These are phyloP conservation scores for Ilyonectria destructans DNA, from an alignment of 2,329 filamentous ascomycete species.

Conservation along the genomic window DNA sequence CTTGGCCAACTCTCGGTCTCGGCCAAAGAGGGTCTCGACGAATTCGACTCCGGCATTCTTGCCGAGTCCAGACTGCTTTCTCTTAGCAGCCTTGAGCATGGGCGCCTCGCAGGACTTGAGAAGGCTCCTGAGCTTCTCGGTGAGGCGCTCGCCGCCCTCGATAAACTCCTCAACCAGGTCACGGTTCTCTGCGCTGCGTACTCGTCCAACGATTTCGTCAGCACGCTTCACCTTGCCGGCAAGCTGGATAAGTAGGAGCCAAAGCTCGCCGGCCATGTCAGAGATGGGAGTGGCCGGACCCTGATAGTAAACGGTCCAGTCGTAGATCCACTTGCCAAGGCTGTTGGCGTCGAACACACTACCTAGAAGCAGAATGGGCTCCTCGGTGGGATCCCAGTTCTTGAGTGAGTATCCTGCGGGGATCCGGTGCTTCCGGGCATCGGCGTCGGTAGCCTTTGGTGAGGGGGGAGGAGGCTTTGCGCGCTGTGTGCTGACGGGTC, in stretches of 20 bases:
- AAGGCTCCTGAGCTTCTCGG: slow-evolving; percentile 86
- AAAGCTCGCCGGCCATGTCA: slow-evolving; percentile 94
- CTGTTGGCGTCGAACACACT: slow-evolving; percentile 99
- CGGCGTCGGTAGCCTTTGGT: slow-evolving; percentile 71
- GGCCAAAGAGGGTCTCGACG: slow-evolving; percentile 94
- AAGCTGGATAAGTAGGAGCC: slow-evolving; percentile 94
- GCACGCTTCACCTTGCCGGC: slow-evolving; percentile 94
- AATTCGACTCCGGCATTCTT: slow-evolving; percentile 96
- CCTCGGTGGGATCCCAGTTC: slow-evolving; percentile 97
- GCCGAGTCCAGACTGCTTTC: slow-evolving; percentile 79
- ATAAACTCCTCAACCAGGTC: slow-evolving; percentile 94
- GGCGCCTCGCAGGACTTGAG: slow-evolving; percentile 93
- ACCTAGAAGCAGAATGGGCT: slow-evolving; percentile 93
- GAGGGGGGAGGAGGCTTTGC: slow-evolving; percentile 51
- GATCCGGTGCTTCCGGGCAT: slow-evolving; percentile 80
- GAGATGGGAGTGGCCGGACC: slow-evolving; percentile 87
- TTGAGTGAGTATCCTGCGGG: slow-evolving; percentile 94
- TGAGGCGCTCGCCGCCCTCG: slow-evolving; percentile 88
- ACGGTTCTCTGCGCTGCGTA: slow-evolving; percentile 80
- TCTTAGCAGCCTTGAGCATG: slow-evolving; percentile 93
- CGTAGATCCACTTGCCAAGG: slow-evolving; percentile 98
- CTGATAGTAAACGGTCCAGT: slow-evolving; percentile 96
- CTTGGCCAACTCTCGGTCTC: slow-evolving; percentile 89
- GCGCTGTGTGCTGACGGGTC: slow-evolving; percentile 56
- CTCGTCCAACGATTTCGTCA: slow-evolving; percentile 81